Evolutionary conservation across 116 monocot species (phyloP).

Genomic region (Trichopus zeylanicus): DNA sequence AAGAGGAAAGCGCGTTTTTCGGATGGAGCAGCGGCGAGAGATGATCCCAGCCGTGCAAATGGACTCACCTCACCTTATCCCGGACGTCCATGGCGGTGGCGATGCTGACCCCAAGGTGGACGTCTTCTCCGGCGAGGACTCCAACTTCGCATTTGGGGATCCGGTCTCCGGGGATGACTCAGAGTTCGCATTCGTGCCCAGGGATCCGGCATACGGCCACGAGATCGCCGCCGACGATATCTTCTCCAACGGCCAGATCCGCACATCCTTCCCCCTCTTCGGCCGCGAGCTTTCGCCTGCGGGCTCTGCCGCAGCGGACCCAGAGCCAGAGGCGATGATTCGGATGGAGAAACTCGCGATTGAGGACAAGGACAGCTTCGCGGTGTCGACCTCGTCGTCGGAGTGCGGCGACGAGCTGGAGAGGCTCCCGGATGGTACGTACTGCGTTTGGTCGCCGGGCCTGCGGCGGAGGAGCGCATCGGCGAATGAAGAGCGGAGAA

Average conservation of each 20-base stretch:
- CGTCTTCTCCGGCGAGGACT: conserved; percentile 22
- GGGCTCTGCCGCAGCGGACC: not conserved
- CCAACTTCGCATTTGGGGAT: conserved; percentile 37
- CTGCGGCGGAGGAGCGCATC: not conserved
- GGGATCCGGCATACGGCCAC: too few relatives aligned
- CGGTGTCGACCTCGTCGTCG: conserved; percentile 26
- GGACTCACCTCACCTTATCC: conserved; percentile 4
- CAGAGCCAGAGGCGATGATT: not conserved
- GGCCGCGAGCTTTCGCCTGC: conserved; percentile 16
- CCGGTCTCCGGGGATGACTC: too few relatives aligned
- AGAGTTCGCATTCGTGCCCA: too few relatives aligned
- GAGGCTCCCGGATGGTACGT: conserved; percentile 48
- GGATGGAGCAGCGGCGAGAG: not conserved
- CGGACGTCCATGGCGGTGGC: conserved; percentile 1
- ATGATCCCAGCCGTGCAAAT: not conserved
- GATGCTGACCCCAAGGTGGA: not conserved
- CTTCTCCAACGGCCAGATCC: conserved; percentile 51
- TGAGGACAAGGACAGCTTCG: conserved; percentile 20
- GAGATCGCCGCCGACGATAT: conserved; percentile 34
- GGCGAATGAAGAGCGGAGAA: not conserved
- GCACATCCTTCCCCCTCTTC: conserved; percentile 48
- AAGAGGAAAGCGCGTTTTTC: not conserved
- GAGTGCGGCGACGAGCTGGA: conserved; percentile 46
- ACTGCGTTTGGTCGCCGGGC: conserved; percentile 67
- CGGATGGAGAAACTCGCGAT: conserved; percentile 27